Base-by-base conservation (phyloP, 768 basidiomycete species). In the Mycena vitilis region DNA sequence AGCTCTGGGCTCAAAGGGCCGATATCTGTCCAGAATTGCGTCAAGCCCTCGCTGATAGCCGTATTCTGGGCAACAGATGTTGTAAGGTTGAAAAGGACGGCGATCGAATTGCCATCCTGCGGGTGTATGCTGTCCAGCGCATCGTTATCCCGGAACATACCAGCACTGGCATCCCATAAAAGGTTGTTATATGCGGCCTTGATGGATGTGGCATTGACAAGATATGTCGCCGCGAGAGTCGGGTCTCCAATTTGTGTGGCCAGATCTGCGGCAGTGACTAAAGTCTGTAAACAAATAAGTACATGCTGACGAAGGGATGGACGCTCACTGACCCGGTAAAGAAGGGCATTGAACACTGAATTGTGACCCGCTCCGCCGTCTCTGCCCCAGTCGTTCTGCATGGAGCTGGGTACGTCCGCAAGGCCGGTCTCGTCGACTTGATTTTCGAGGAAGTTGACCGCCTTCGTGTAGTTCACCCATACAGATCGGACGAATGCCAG, bases 71-170 rank as follows among this genome's bases (percentile, higher is more conserved):
- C 77, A 3, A 72, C 58, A 1, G 77, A 75, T 10, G 76, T 78
- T 6, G 85, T 86, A 12, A 86, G 68, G 68, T 84, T 84, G 75
- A 83, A 87, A 6, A 86, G 70, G 9, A 86, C 75, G 6, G 85
- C 85, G 55, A 86, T 77, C 2, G 84, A 81, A 70, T 86, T 86
- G 7, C 83, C 85, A 65, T 87, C 85, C 66, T 87, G 85, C 1
- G 86, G 85, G 51, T 79, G 78, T 9, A 87, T 75, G 12, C 79
- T 78, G 20, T 78, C 78, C 18, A 74, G 76, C 25, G 79, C 76
- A 37, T 81, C 79, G 71, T 85, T 86, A 73, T 87, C 86, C 13
- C 82, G 80, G 70, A 82, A 87, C 80, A 86, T 71, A 8, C 85
- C 85, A 34, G 71, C 78, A 20, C 63, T 51, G 8, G 77, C 76